These are phyloP conservation scores for Geranium brycei DNA, from an alignment of 345 rosid genomes.

Conservation along the genomic window DNA sequence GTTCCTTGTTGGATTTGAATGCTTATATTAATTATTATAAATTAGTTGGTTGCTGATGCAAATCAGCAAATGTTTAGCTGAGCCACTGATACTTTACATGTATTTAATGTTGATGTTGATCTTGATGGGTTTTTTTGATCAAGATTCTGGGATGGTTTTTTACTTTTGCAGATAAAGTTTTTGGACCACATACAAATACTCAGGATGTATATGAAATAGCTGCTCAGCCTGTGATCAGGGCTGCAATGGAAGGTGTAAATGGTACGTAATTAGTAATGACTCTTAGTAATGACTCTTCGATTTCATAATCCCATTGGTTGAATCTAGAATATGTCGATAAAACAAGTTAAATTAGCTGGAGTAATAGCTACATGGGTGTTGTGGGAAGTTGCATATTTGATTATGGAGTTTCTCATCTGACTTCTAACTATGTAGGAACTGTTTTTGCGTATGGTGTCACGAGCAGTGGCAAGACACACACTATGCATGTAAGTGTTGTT, in stretches of 20 bases:
- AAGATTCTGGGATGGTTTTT: not conserved
- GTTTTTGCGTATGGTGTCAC: constrained; percentile 99
- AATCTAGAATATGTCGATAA: not conserved
- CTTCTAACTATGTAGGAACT: constrained; percentile 53
- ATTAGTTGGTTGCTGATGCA: not conserved
- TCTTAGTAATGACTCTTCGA: not conserved
- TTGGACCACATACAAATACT: constrained; percentile 68
- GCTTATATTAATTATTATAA: not conserved
- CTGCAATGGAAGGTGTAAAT: constrained; percentile 99
- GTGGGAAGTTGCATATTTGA: not conserved
- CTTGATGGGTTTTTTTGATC: not conserved
- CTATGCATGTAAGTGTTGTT: constrained; percentile 78
- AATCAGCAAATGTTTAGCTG: not conserved
- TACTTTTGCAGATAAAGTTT: constrained; percentile 59
- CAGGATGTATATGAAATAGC: constrained; percentile 87
- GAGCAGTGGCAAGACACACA: constrained; percentile 97
- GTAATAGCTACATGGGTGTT: not conserved
- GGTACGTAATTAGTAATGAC: constrained; percentile 36
- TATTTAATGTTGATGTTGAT: not conserved
- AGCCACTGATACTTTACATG: not conserved
- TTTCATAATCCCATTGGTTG: not conserved
- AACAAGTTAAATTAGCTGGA: not conserved
- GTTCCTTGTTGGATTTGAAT: constrained; percentile 1
- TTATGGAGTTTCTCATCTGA: not conserved
- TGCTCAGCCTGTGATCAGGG: constrained; percentile 86